Conservation (phyloP, 2,329 filamentous ascomycete species). For the Metarhizium brunneum region DNA sequence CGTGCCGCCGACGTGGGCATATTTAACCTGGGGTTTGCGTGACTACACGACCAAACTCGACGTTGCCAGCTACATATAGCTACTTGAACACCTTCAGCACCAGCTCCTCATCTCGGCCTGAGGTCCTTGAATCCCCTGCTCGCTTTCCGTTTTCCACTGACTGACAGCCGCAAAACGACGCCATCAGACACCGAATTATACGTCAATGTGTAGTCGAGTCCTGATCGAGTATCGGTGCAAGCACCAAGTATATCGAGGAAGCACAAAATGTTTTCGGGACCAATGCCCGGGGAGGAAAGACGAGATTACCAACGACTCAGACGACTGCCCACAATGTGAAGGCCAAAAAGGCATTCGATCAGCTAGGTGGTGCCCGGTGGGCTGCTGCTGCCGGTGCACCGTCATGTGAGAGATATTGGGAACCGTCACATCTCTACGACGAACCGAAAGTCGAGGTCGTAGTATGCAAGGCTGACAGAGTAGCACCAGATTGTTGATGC, state of each 20-base stretch:
- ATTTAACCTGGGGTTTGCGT: not conserved
- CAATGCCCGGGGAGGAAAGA: constrained; percentile 21
- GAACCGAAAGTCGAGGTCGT: not conserved
- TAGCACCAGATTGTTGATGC: no score
- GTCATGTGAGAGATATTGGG: constrained; percentile 13
- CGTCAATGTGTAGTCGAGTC: constrained; percentile 23
- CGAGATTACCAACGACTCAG: constrained; percentile 19
- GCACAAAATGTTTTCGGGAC: constrained; percentile 24
- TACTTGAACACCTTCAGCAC: no score
- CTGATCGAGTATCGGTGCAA: constrained; percentile 27
- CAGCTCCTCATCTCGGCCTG: not conserved
- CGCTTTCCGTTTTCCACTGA: no score
- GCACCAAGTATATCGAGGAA: constrained; percentile 25
- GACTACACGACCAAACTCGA: no score
- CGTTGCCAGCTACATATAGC: no score
- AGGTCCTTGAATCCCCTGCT: not conserved
- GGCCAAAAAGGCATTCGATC: constrained; percentile 19
- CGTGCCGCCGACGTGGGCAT: not conserved
- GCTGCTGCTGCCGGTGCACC: constrained; percentile 22
- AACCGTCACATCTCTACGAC: not conserved
- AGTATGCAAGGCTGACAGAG: no score
- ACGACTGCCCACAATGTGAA: constrained; percentile 27
- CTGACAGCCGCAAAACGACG: no score
- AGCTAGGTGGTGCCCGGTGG: constrained; percentile 27
- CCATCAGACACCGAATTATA: not conserved